Conservation (phyloP, 352 stramenopile species). For the Phytopythium helicoides region DNA sequence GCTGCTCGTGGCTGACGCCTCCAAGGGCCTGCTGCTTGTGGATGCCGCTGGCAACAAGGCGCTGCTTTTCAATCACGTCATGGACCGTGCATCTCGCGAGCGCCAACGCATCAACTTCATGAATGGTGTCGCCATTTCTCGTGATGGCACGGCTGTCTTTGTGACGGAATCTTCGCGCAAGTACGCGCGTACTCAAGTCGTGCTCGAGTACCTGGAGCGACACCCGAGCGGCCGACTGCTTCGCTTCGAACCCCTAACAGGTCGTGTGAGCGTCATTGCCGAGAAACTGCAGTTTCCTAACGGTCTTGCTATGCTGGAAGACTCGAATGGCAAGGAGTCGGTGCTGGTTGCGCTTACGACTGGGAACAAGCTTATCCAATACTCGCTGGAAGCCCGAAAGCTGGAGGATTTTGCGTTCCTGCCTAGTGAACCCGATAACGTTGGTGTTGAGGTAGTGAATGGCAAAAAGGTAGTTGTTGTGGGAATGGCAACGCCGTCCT, state of each 20-base stretch:
- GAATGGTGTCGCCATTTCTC: constrained; percentile 41
- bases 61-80: constrained; percentile 48
- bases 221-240: constrained; percentile 44
- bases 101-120: constrained; percentile 32
- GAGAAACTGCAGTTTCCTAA: constrained; percentile 44
- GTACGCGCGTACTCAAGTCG: constrained; percentile 41
- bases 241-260: constrained; percentile 36
- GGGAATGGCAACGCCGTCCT: constrained; percentile 31
- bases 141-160: constrained; percentile 43
- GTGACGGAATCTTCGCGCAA: constrained; percentile 53
- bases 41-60: constrained; percentile 50
- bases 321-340: constrained; percentile 17
- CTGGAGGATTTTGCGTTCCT: constrained; percentile 62
- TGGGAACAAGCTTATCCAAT: constrained; percentile 61
- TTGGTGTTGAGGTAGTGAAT: constrained; percentile 34
- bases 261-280: constrained; percentile 21
- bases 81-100: constrained; percentile 20
- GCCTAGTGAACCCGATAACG: constrained; percentile 50
- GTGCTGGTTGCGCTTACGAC: constrained; percentile 49
- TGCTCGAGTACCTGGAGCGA: constrained; percentile 49
- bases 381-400: constrained; percentile 32
- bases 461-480: constrained; percentile 41
- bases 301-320: constrained; percentile 38
- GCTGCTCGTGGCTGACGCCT: constrained; percentile 59
- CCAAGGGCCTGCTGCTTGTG: constrained; percentile 56